Base-by-base conservation (phyloP, 148 eudicot species). In the Rhododendron mucronatum region DNA sequence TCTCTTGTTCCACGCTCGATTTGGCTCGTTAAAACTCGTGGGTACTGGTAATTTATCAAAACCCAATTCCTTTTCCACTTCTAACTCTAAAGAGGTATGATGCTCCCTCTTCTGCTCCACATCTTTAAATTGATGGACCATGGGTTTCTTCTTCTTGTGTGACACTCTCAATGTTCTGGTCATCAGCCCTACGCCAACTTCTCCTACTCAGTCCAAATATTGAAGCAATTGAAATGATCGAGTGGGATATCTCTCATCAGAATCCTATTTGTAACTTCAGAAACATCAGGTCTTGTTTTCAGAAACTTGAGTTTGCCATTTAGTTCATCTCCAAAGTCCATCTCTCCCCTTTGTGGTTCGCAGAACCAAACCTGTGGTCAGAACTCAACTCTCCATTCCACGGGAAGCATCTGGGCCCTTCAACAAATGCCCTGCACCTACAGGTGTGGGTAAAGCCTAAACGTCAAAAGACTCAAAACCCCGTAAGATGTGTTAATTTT, bases 211-310 rank as follows among this genome's bases (percentile, higher is more conserved):
- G 44, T 41, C 44, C 44, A 41, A 41, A 41, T 41, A 41, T 41
- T 41, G 44, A 41, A 41, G 7, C 44, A 41, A 6, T 41, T 41
- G 44, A 41, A 41, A 41, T 6, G 44, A 41, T 41, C 97, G 1
- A 96, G 92, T 65, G 96, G 99, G 87, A 96, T 95, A 85, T 96
- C 99, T 88, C 94, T 96, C 93, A 93, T 93, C 63, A 87, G 88
- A 47, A 87, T 87, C 33, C 93, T 91, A 47, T 84, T 91, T 81
- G 84, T 89, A 47, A 82, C 87, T 83, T 90, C 94, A 30, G 39
- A 37, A 37, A 37, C 39, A 2, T 6, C 45, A 41, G 7, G 45
- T 15, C 61, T 55, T 37, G 61, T 1, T 55, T 16, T 55, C 21
- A 55, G 65, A 23, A 59, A 59, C 65, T 59, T 59, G 65, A 59